These are phyloP conservation scores for Candolleomyces efflorescens DNA, from an alignment of 768 basidiomycete species.

Conservation along the genomic window DNA sequence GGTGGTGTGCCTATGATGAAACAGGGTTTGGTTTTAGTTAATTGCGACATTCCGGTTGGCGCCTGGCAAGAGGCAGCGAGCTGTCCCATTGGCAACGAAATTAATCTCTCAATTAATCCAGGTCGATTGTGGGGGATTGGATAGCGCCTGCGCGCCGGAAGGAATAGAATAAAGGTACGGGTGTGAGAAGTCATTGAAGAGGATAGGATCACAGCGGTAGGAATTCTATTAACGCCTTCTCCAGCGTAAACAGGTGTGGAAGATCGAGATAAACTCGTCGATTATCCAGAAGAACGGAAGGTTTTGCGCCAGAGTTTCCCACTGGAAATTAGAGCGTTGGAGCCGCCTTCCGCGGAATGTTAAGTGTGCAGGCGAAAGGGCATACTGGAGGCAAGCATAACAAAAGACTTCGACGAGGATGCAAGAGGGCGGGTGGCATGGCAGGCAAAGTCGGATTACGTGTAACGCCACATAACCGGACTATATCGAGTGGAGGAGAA, in stretches of 20 bases:
- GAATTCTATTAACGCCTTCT: slow-evolving; percentile 8
- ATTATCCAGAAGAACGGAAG: slow-evolving; percentile 36
- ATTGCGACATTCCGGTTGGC: slow-evolving; percentile 32
- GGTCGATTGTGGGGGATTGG: neutral
- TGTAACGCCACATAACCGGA: slow-evolving; percentile 43
- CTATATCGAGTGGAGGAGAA: slow-evolving; percentile 14
- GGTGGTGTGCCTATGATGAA: too few relatives aligned
- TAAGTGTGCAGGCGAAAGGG: slow-evolving; percentile 30
- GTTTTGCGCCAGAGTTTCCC: slow-evolving; percentile 33
- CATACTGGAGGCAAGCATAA: slow-evolving; percentile 25
- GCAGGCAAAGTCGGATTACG: slow-evolving; percentile 27
- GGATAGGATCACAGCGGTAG: slow-evolving; percentile 2
- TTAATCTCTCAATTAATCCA: neutral
- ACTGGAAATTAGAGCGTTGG: slow-evolving; percentile 31
- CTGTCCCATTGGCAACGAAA: neutral
- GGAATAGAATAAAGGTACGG: slow-evolving; percentile 2
- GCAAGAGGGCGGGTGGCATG: slow-evolving; percentile 26
- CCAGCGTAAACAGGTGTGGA: neutral
- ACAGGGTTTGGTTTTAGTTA: slow-evolving; percentile 20
- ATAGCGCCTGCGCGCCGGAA: neutral
- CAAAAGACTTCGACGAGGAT: slow-evolving; percentile 8
- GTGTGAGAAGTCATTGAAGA: slow-evolving; percentile 1
- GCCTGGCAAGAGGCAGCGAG: slow-evolving; percentile 10
- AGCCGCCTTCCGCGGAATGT: slow-evolving; percentile 47
- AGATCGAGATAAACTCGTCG: slow-evolving; percentile 32